Conservation (phyloP, 441 rosid species). For the Populus hybrid region DNA sequence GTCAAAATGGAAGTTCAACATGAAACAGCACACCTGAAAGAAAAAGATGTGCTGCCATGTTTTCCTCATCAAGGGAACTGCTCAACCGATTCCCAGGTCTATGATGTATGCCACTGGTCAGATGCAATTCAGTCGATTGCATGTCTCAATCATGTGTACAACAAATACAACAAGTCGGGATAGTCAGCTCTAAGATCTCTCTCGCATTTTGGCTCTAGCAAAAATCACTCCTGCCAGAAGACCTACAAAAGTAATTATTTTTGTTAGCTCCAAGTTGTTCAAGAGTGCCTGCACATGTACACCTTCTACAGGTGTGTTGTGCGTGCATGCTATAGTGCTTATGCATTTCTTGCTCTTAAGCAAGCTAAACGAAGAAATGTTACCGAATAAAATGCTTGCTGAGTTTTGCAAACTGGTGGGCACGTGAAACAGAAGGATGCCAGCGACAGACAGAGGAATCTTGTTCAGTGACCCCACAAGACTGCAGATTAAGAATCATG, state of each 20-base stretch:
- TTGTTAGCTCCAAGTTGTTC: neutral
- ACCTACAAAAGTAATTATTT: conserved; percentile 44
- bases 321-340: neutral
- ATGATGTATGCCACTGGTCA: neutral
- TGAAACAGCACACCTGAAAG: neutral
- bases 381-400: conserved; percentile 93
- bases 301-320: neutral
- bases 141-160: neutral
- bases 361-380: conserved; percentile 8
- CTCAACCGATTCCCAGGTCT: neutral
- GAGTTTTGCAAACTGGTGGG: conserved; percentile 95
- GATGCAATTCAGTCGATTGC: neutral
- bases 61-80: neutral
- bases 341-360: neutral
- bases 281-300: neutral
- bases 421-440: conserved; percentile 83
- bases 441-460: conserved; percentile 86
- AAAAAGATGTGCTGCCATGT: neutral
- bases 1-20: neutral
- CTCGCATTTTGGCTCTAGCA: conserved; percentile 89
- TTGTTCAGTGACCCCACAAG: conserved; percentile 95
- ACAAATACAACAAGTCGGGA: neutral
- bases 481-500: conserved; percentile 46
- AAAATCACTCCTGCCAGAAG: conserved; percentile 88
- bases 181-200: conserved; percentile 43